Evolutionary conservation across 768 basidiomycete species (phyloP).

Genomic region (Udeniomyces megalosporus): DNA sequence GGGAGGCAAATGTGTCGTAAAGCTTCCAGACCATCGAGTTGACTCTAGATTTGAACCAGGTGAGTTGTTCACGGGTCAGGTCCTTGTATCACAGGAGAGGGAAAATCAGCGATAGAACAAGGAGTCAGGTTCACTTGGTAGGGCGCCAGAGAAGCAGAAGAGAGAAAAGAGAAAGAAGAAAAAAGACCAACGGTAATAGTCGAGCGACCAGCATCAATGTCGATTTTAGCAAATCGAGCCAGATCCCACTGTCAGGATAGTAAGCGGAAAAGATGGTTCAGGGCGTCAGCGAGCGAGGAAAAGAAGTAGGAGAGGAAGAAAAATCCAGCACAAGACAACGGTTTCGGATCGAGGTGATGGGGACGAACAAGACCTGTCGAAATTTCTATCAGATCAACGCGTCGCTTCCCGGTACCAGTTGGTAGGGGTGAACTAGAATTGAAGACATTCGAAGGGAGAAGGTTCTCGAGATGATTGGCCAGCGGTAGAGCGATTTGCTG

Average conservation of each 20-base stretch:
- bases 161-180: too few species aligned
- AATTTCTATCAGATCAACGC: constrained; percentile 12
- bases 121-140: not conserved
- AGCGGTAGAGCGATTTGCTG: constrained; percentile 3
- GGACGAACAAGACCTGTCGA: constrained; percentile 7
- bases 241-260: constrained; percentile 16
- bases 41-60: not conserved
- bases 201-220: constrained; percentile 1
- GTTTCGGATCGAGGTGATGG: not conserved
- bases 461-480: not conserved
- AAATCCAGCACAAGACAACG: not conserved
- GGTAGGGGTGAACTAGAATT: too few species aligned
- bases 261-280: too few species aligned
- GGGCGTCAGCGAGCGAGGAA: not conserved
- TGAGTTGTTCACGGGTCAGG: not conserved
- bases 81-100: not conserved
- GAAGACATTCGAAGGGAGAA: not conserved
- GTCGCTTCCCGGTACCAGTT: not conserved
- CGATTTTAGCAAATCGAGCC: constrained; percentile 11
- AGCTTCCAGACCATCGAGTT: not conserved
- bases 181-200: constrained; percentile 7
- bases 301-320: too few species aligned
- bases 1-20: not conserved
- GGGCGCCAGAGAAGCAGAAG: not conserved
- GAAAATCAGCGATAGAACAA: not conserved